Evolutionary conservation across 345 rosid species (phyloP), one percentile per base, ranked within the genome.

Genomic region (Mercurialis annua): DNA sequence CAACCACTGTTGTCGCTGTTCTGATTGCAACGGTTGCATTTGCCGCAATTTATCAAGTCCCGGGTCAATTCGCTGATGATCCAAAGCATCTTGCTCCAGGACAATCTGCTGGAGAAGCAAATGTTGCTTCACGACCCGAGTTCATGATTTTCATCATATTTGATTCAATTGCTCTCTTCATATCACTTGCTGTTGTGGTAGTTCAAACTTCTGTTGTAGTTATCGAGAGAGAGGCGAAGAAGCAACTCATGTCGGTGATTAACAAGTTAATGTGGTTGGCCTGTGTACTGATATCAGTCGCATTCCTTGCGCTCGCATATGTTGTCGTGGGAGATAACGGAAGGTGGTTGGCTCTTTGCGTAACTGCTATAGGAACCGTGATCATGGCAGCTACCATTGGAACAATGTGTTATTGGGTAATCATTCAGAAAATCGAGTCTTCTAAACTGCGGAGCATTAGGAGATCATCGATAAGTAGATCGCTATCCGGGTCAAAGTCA

Each of bases 221-320:
- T 14, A 85, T 91, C 56, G 95, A 91, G 82, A 81, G 90, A 66
- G 74, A 81, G 59, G 96, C 92, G 0, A 91, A 94, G 78, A 89
- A 81, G 76, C 84, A 81, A 70, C 81, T 94, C 86, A 91, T 94
- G 96, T 76, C 96, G 1, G 79, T 94, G 51, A 94, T 94, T 65
- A 94, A 91, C 86, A 94, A 94, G 77, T 79, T 94, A 17, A 87
- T 91, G 97, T 91, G 97, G 97, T 64, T 89, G 79, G 97, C 99
- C 14, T 94, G 97, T 60, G 78, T 82, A 68, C 71, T 94, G 85
- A 81, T 94, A 47, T 94, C 99, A 18, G 71, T 86, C 10, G 96
- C 99, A 0, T 94, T 91, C 70, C 75, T 94, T 21, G 84, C 97
- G 3, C 76, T 94, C 33, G 77, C 96, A 17, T 94, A 71, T n/a